Evolutionary conservation across 768 basidiomycete genomes (phyloP).

Genomic region (Suillus subluteus): DNA sequence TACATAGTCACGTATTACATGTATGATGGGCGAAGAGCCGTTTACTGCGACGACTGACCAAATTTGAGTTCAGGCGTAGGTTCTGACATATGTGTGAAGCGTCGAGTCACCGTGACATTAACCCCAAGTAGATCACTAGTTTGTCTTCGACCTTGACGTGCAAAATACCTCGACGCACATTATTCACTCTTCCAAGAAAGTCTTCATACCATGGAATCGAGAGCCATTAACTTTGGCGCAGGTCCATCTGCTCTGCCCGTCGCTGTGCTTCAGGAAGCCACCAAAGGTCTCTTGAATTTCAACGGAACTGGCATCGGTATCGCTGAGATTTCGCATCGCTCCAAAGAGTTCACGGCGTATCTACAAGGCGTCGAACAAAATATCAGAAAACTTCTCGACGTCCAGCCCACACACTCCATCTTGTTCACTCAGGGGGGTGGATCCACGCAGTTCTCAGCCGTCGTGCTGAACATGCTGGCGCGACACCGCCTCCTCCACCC

Average conservation of each 20-base stretch:
- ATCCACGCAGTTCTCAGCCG: slow-evolving; percentile 87
- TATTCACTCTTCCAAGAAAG: neutral
- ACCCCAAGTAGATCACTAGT: neutral
- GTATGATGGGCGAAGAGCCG: neutral
- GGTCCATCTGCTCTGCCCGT: slow-evolving; percentile 93
- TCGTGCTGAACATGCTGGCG: slow-evolving; percentile 90
- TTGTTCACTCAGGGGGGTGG: slow-evolving; percentile 97
- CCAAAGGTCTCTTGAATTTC: slow-evolving; percentile 88
- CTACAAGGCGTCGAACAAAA: slow-evolving; percentile 62
- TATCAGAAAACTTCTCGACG: slow-evolving; percentile 75
- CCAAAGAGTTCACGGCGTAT: slow-evolving; percentile 81
- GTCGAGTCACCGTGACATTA: neutral
- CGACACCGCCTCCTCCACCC: slow-evolving; percentile 80
- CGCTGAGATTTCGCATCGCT: slow-evolving; percentile 95
- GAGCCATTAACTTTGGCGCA: slow-evolving; percentile 89
- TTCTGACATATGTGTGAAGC: neutral
- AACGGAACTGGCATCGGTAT: slow-evolving; percentile 91
- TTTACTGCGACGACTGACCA: neutral
- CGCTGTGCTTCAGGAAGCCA: slow-evolving; percentile 83
- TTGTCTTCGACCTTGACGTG: neutral
- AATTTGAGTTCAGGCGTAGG: neutral
- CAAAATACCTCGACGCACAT: neutral
- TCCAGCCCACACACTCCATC: slow-evolving; percentile 84
- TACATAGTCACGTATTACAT: neutral
- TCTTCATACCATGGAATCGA: slow-evolving; percentile 29